Evolutionary conservation across 2,329 filamentous ascomycete species (phyloP), one percentile per base, ranked within the genome.

Genomic region (Aspergillus luchuensis): DNA sequence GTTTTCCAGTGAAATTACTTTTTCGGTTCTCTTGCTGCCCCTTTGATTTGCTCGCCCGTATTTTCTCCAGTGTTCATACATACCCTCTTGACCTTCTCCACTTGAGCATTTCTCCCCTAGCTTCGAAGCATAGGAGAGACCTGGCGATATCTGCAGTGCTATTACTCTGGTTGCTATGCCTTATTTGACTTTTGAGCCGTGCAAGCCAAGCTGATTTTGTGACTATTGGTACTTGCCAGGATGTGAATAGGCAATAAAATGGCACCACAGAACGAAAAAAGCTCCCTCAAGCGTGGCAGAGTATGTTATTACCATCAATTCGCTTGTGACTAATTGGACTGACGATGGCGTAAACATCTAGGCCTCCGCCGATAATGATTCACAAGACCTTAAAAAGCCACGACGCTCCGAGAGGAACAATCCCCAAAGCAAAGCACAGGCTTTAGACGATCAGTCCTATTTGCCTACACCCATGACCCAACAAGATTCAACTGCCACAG

Each of bases 391-490:
- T 64, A 97, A 97, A 84, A 96, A 96, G 76, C 88, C 90, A 61
- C 89, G 94, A 64, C 87, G 91, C 60, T 92, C 91, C 48, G 83
- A 91, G 66, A 88, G 91, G 63, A 80, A 92, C 62, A 87, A 85
- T 36, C 87, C 86, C 30, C 85, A 87, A 66, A 81, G 81, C 17
- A 77, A 74, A 71, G 76, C 68, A 64, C 75, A 72, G 72, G 85
- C 86, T 8, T 86, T 88, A 60, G 74, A 89, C 68, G 81, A 85
- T 68, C 85, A 86, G 70, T 83, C 87, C 57, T 90, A 91, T 64
- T 85, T 96, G 17, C 93, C 92, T 11, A 95, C 92, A 0, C 93
- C 92, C 11, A 79, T 94, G 62, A 96, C 91, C 1, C 82, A 90
- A 68, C 80, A 87, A 68, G 86, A 85, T 49, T 88, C 87, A 10